These are phyloP conservation scores for Medicago arabica DNA, from an alignment of 306 rosid species.

Conservation along the genomic window DNA sequence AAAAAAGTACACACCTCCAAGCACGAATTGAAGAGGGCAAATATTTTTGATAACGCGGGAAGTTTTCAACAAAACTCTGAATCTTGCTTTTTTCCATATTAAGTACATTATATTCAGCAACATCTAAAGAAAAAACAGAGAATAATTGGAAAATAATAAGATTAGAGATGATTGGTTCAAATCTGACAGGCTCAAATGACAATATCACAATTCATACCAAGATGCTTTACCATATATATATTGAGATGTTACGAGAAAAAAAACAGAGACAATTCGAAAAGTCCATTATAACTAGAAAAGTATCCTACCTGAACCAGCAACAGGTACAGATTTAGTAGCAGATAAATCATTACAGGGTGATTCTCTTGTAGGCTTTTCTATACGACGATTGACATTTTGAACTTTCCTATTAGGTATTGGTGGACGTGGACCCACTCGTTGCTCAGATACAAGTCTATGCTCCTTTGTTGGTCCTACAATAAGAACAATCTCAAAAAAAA, in stretches of 20 bases:
- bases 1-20: constrained; percentile 72
- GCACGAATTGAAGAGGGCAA: constrained; percentile 55
- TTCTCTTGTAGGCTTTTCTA: constrained; percentile 21
- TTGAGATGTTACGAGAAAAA: constrained; percentile 9
- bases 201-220: constrained; percentile 12
- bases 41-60: constrained; percentile 23
- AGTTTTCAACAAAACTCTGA: constrained; percentile 31
- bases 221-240: constrained; percentile 7
- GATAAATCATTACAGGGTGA: constrained; percentile 28
- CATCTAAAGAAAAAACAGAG: constrained; percentile 42
- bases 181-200: constrained; percentile 20
- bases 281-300: constrained; percentile 8
- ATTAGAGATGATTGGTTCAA: constrained; percentile 30
- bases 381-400: constrained; percentile 36
- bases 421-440: constrained; percentile 18
- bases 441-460: constrained; percentile 4
- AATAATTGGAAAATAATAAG: constrained; percentile 19
- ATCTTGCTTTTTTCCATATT: constrained; percentile 41
- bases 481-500: constrained; percentile 22
- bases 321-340: constrained; percentile 28
- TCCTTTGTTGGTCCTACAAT: constrained; percentile 40
- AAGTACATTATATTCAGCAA: constrained; percentile 33
- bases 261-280: constrained; percentile 21
- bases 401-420: constrained; percentile 30
- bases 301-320: constrained; percentile 40